phyloP scores from a whole-genome alignment of 306 rosid genomes.

The Cucumis sativus region DNA sequence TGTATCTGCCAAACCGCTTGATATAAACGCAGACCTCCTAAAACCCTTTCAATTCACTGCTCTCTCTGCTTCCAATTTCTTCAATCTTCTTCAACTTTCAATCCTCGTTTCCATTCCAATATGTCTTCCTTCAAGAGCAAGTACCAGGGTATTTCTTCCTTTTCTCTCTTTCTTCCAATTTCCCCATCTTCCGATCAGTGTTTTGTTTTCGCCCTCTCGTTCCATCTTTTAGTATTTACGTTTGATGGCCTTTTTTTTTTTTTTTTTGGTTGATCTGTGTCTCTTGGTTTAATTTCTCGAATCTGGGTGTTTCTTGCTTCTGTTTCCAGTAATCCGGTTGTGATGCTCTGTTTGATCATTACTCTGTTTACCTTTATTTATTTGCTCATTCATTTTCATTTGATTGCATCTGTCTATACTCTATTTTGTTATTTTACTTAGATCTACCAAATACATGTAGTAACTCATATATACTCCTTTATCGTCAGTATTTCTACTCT shows the following conservation, averaged over 20 bases:
- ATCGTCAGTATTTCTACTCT: not conserved
- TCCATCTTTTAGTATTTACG: not conserved
- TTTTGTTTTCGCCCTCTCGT: not conserved
- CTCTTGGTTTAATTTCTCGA: not conserved
- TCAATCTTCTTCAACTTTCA: not conserved
- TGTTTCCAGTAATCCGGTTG: not conserved
- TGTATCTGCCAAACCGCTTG: not conserved
- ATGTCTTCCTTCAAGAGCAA: constrained; percentile 13
- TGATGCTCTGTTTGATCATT: not conserved
- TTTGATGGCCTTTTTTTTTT: not conserved
- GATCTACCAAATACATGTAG: not conserved
- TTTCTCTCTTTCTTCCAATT: not conserved
- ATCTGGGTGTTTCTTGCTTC: not conserved
- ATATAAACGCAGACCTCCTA: not conserved
- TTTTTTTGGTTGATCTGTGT: not conserved
- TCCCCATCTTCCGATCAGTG: not conserved
- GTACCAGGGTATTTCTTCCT: not conserved
- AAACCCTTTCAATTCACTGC: not conserved
- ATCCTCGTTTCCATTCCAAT: not conserved
- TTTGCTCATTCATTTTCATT: not conserved
- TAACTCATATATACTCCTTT: not conserved
- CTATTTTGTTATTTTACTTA: not conserved
- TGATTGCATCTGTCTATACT: not conserved
- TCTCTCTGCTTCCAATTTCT: not conserved
- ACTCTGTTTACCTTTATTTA: not conserved